Conservation (phyloP, 768 basidiomycete genomes). For the Boletus pseudo-olivaceus region DNA sequence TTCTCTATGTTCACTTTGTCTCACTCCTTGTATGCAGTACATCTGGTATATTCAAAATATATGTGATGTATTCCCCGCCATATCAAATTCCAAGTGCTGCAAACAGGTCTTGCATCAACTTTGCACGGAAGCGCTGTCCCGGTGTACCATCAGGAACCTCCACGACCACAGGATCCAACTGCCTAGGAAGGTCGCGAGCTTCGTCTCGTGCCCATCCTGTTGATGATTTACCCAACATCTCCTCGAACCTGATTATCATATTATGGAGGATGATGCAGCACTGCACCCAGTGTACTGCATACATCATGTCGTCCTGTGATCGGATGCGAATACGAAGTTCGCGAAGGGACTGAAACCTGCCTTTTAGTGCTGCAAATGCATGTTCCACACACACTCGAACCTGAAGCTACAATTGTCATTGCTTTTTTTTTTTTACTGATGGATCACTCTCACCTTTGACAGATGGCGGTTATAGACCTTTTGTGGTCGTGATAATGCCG, state of each 20-base stretch:
- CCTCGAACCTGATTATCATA: slow-evolving; percentile 9
- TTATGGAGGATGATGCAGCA: slow-evolving; percentile 13
- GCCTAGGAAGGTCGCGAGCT: neutral
- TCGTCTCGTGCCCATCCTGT: neutral
- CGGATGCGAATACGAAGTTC: neutral
- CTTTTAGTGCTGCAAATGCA: slow-evolving; percentile 5
- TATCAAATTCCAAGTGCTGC: neutral
- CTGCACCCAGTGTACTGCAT: neutral
- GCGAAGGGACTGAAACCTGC: slow-evolving; percentile 4
- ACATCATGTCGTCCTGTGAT: neutral
- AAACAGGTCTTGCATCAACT: neutral
- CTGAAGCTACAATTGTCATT: no score
- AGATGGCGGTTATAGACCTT: neutral
- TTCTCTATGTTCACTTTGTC: neutral
- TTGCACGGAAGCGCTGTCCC: neutral
- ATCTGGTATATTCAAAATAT: no score
- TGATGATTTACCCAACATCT: neutral
- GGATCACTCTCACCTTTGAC: slow-evolving; percentile 6
- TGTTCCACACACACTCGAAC: slow-evolving; percentile 1
- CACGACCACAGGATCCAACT: neutral
- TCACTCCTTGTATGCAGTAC: no score
- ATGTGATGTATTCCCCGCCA: no score
- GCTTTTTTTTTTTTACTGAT: no score
- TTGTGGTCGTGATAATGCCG: no score
- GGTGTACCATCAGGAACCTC: neutral